A percentile compares a stretch with the other conserved stretches of the same genome.
Evolutionary conservation across 2,329 filamentous ascomycete species (phyloP).

Genomic region (Sporothrix pallida): DNA sequence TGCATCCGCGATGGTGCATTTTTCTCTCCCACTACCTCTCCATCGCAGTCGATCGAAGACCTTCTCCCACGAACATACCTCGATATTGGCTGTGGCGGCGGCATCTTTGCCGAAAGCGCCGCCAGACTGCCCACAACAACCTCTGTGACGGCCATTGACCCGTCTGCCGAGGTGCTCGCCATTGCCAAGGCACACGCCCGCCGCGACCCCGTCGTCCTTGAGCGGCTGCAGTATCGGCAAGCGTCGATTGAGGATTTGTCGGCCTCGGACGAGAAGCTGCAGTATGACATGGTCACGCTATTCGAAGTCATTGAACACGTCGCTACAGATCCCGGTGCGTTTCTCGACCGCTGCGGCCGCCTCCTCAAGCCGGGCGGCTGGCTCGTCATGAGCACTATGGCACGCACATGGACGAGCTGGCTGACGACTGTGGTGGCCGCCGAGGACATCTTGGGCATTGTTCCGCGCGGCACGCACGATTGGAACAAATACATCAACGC

Average conservation of each 20-base stretch:
- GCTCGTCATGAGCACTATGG: constrained; percentile 91
- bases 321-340: constrained; percentile 68
- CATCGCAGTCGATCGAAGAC: constrained; percentile 31
- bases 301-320: constrained; percentile 98
- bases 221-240: constrained; percentile 74
- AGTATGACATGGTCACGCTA: constrained; percentile 79
- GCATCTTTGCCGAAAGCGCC: constrained; percentile 91
- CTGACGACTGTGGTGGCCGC: constrained; percentile 90
- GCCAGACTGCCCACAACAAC: constrained; percentile 69
- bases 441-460: constrained; percentile 84
- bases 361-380: constrained; percentile 91
- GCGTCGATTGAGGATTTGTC: constrained; percentile 74
- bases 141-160: constrained; percentile 77
- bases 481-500: constrained; percentile 97
- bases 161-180: constrained; percentile 72
- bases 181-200: constrained; percentile 78
- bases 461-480: constrained; percentile 91
- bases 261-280: neutral
- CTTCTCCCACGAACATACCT: constrained; percentile 68
- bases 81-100: constrained; percentile 93
- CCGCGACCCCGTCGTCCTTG: constrained; percentile 67
- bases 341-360: constrained; percentile 71
- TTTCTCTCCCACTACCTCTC: constrained; percentile 29
- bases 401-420: constrained; percentile 86
- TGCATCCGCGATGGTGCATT: constrained; percentile 61